Evolutionary conservation across 257 asterid species (phyloP), one percentile per base, ranked within the genome.

Genomic region (Rhazya stricta): DNA sequence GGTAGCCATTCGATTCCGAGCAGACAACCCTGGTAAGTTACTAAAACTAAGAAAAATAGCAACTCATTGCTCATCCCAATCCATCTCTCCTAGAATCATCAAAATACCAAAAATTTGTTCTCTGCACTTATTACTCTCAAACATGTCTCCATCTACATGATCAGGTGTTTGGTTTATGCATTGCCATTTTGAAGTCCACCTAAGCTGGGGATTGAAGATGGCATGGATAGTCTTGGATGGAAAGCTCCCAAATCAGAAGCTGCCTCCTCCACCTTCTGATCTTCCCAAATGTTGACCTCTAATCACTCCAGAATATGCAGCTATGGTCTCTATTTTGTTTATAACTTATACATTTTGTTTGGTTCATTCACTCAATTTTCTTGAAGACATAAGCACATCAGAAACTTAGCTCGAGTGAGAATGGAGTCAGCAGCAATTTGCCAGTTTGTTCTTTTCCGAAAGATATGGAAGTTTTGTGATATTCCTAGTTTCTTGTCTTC

Each of bases 181-280:
- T 42, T 86, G 95, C 68, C 94, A 89, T 74, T 84, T 91, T 69
- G 95, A 91, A 3, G 91, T 87, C 25, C 96, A 89, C 74, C 61
- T 88, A 51, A 91, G 91, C 78, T 91, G 96, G 96, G 96, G 95
- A 12, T 81, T 91, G 84, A 86, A 71, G 79, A 91, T 91, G 97
- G 96, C 88, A 11, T 91, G 93, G 97, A 16, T 91, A 21, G 96
- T 88, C n/a, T 73, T 86, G 88, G 90, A 91, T 32, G 97, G 96
- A 60, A 74, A 89, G 10, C 86, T 85, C 58, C 90, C 93, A 12
- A 84, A 79, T 69, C 96, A 91, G 79, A 84, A 88, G 81, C 80
- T 91, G 79, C 90, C 84, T 30, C 90, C 91, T 37, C 96, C 97
- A 23, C 93, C 97, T 0, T 72, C 90, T 45, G 95, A 91, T 88